Base-by-base conservation (phyloP, 169 alveolate species). In the Eimeria acervulina region DNA sequence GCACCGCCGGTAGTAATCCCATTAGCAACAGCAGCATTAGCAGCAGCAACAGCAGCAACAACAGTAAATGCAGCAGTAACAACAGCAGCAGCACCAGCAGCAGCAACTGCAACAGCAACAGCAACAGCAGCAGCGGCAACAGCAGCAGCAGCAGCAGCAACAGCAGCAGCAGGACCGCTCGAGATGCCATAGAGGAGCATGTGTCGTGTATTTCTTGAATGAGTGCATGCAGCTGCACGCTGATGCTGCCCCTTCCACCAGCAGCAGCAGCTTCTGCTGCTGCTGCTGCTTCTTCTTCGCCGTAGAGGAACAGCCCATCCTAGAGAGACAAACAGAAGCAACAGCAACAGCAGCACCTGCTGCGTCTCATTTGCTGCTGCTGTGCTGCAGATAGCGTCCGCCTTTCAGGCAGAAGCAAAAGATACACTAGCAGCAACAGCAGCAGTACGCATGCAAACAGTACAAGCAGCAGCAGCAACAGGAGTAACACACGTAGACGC, bases 291-390 rank as follows among this genome's bases (percentile, higher is more conserved):
- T 78, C 89, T 59, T 78, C 40, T 40, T 51, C 89, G 33, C 47
- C 89, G 89, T 42, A 78, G 7, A 78, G 63, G 33, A 78, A 78
- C 59, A 78, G 44, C 28, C 89, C 89, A 38, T 78, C 89, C 89
- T 78, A 59, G 15, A 15, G 19, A 42, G 84, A 10, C 28, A 31
- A 17, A 40, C 84, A 74, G 13, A 74, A 5, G 51, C 51, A 74
- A 0, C 59, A 1, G 21, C 59, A 15, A 26, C 36, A 8, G 78
- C 78, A 66, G 76, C 28, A 1, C 19, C 36, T 66, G 76, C 76
- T 17, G 76, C 36, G 15, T 23, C 21, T 55, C 28, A 17, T 17
- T 28, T 66, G 76, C 76, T 66, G 76, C 76, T 19, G 76, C 76
- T 66, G 76, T 19, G 76, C 76, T 26, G 76, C 76, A 19, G 76